Percentiles rank a stretch among this genome's conserved stretches.
phyloP scores from a whole-genome alignment of 768 basidiomycete genomes.

The Termitomyces eurrhizus region DNA sequence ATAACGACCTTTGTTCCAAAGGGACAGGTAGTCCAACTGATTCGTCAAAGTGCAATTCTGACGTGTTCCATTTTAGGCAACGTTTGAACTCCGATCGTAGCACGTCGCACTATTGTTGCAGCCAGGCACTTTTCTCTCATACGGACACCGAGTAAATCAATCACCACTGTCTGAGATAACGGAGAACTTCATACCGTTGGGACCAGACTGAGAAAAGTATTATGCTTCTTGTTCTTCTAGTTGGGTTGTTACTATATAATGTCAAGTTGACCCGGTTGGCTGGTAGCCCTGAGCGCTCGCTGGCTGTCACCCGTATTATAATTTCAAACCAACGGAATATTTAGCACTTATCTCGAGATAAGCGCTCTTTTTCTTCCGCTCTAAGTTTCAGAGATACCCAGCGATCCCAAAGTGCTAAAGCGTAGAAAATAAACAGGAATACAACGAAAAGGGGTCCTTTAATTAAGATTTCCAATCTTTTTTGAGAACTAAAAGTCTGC shows the following conservation, averaged over 20 bases:
- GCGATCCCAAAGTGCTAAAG: slow-evolving; percentile 34
- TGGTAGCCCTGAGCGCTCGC: neutral
- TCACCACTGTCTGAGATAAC: neutral
- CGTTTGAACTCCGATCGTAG: too few species aligned
- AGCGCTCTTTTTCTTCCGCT: slow-evolving; percentile 18
- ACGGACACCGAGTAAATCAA: neutral
- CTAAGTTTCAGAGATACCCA: slow-evolving; percentile 28
- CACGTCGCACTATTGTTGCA: neutral
- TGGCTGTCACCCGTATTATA: neutral
- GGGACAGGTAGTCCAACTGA: too few species aligned
- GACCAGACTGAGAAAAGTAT: neutral
- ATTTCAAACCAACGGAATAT: neutral
- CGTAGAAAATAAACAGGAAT: slow-evolving; percentile 29
- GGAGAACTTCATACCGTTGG: neutral
- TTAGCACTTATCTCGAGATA: slow-evolving; percentile 3
- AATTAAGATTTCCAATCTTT: neutral
- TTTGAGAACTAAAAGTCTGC: neutral
- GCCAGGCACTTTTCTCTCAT: neutral
- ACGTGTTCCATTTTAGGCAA: too few species aligned
- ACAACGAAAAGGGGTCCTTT: slow-evolving; percentile 25
- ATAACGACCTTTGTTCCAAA: too few species aligned
- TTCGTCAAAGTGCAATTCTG: too few species aligned
- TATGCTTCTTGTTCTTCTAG: neutral
- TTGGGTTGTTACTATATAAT: neutral
- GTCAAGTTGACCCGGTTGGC: neutral